Evolutionary conservation across 208 protist species (phyloP).

Genomic region (Leishmania major): DNA sequence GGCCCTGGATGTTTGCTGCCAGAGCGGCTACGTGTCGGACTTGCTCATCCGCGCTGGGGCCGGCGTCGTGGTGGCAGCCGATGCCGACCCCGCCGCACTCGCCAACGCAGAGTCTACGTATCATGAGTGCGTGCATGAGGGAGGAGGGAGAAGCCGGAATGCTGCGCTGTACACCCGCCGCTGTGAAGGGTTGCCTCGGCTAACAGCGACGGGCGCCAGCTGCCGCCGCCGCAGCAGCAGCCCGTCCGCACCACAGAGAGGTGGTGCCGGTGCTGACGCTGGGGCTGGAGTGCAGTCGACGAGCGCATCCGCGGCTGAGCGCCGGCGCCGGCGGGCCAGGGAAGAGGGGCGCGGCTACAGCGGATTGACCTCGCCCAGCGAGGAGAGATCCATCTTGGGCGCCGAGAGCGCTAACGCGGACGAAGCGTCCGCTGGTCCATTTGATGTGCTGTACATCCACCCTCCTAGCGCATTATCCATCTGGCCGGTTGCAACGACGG

Average conservation of each 20-base stretch:
- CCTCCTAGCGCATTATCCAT: slow-evolving; percentile 8
- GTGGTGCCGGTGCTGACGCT: not conserved
- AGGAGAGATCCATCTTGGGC: not conserved
- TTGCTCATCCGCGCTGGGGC: slow-evolving; percentile 73
- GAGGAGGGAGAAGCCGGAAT: slow-evolving; percentile 22
- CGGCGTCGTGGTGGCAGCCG: slow-evolving; percentile 45
- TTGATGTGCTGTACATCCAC: slow-evolving; percentile 33
- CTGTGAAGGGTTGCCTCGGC: slow-evolving; percentile 28
- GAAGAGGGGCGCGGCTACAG: slow-evolving; percentile 31
- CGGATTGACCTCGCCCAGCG: slow-evolving; percentile 1
- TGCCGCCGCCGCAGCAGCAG: not conserved
- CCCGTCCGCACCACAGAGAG: not conserved
- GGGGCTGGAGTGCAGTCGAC: not conserved
- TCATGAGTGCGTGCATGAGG: slow-evolving; percentile 58
- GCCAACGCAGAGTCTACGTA: slow-evolving; percentile 68
- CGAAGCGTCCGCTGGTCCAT: slow-evolving; percentile 3
- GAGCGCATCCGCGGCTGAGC: slow-evolving; percentile 27
- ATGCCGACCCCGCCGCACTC: slow-evolving; percentile 40
- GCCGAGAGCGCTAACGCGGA: not conserved
- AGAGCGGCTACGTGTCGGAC: slow-evolving; percentile 71
- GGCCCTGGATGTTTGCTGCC: slow-evolving; percentile 74
- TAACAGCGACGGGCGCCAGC: not conserved
- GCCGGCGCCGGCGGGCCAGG: slow-evolving; percentile 29
- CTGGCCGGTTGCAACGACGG: slow-evolving; percentile 16
- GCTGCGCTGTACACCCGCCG: slow-evolving; percentile 22